Evolutionary conservation across 2,329 filamentous ascomycete genomes (phyloP), one percentile per base, ranked within the genome.

Genomic region (Sordariomycetes sp.): DNA sequence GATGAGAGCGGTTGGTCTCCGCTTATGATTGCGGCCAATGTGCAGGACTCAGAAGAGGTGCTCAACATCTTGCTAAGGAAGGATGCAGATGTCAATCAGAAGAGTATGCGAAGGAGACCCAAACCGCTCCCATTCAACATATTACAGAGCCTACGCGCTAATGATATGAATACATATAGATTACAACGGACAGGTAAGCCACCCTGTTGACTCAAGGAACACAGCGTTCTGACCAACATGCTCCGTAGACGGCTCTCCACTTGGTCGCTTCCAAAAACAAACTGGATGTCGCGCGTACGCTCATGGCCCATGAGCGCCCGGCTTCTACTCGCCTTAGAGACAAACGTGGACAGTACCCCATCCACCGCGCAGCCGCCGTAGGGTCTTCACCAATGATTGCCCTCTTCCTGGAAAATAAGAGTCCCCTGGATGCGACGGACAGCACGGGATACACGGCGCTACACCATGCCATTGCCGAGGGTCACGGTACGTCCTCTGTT

Each of bases 241-340:
- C 22, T 34, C 34, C 22, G 15, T 22, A 95, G 81, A 96, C 90
- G 24, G 89, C 87, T 10, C 80, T 99, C 22, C 92, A 97, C 70
- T 96, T 97, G 67, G 84, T 90, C 54, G 86, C 89, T 15, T 96
- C 90, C 35, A 99, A 99, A 71, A 83, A 82, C 65, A 91, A 95
- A 67, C 75, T 96, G 52, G 89, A 95, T 61, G 78, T 87, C 7
- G 90, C 90, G 28, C 85, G 85, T 54, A 83, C 82, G 59, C 80
- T 99, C n/a, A 72, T 99, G 45, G 77, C 80, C 20, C 78, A 84
- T 63, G 86, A 87, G 59, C 76, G 78, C 0, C 73, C 79, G 1
- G 92, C 90, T 13, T 90, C 86, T 4, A 82, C 90, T 1, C 78
- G 92, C 28, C 78, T 91, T 2, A 89, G 89, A 61, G 94, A 99